Base-by-base conservation (phyloP, 164 flowering plant species). In the Litsea cubeba region DNA sequence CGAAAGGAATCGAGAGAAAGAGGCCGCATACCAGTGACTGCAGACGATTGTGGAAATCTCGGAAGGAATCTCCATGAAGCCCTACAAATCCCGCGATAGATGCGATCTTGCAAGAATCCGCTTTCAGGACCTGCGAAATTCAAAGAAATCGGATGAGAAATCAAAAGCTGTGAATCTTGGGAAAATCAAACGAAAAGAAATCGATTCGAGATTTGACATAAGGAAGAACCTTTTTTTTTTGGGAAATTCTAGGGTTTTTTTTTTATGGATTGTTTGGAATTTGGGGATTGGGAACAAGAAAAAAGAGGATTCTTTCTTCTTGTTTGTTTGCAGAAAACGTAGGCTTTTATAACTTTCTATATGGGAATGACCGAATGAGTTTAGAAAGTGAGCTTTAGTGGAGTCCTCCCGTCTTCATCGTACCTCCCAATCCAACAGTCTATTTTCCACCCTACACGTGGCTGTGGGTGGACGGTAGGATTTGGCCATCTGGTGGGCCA, bases 21-120 rank as follows among this genome's bases (percentile, higher is more conserved):
- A 14, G 58, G 67, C 72, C 57, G 49, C 57, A 54, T 85, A 89
- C 93, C 93, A 89, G 88, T 89, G 93, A 75, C 69, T 71, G 84
- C 93, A 89, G 72, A 83, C 75, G 69, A 77, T 80, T 3, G 85
- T 84, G 60, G 80, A 12, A 28, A 83, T 84, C 54, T 86, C 90
- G 5, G 87, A 72, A 68, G 82, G 79, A 77, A 76, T 77, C 71
- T 72, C 88, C 89, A 88, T 86, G 66, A 70, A 54, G 12, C 60
- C 60, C 60, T 15, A 54, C 1, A 6, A 66, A 24, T 28, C 7
- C 58, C 20, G 5, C 5, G 35, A 30, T 0, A 30, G 35, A 30
- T 30, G 5, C 35, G 35, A 30, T 30, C 35, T 30, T 30, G 6
- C 35, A 5, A 30, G 35, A 4, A 30, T 30, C 35, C 35, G 35